Evolutionary conservation across 306 rosid species (phyloP), one percentile per base, ranked within the genome.

Genomic region (Sesbania bispinosa): DNA sequence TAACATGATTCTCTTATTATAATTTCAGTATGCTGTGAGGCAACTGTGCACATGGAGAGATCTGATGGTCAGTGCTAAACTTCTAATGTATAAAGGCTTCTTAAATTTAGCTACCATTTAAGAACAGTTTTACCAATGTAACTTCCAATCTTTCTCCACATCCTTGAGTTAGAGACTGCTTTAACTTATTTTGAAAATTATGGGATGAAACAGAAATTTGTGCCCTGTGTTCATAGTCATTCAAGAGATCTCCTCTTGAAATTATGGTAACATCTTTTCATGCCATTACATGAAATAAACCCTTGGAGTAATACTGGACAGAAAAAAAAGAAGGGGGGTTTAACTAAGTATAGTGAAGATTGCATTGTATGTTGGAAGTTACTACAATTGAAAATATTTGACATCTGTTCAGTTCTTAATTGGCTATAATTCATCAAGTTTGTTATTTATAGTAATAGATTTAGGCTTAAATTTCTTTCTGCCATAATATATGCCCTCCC

Each of bases 41-140:
- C 88, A 77, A 57, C 67, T 94, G 27, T 90, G 96, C 66, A 71
- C 89, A 13, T 94, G 98, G 97, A 88, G 97, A 86, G 97, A 90
- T 81, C 35, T 90, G 59, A 87, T 89, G 97, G 98, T 94, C 5
- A 88, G 98, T 87, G 36, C 38, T 74, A 55, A 47, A 18, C n/a
- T n/a, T n/a, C n/a, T n/a, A n/a, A n/a, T n/a, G n/a, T 53, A 16
- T 74, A 62, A 38, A 60, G 71, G 29, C 38, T 72, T 27, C 62
- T 48, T 33, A 72, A 78, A 10, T 62, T 66, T 71, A 71, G 53
- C 78, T 74, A 29, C 47, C 24, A 14, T 63, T 65, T 21, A 41
- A 71, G 59, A 67, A 16, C 20, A 51, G 43, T 41, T 63, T 72
- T 61, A 20, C 63, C 57, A 30, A 58, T 60, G 9, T 26, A 39